Conservation (phyloP, 257 asterid species). For the Gentiana dahurica region DNA sequence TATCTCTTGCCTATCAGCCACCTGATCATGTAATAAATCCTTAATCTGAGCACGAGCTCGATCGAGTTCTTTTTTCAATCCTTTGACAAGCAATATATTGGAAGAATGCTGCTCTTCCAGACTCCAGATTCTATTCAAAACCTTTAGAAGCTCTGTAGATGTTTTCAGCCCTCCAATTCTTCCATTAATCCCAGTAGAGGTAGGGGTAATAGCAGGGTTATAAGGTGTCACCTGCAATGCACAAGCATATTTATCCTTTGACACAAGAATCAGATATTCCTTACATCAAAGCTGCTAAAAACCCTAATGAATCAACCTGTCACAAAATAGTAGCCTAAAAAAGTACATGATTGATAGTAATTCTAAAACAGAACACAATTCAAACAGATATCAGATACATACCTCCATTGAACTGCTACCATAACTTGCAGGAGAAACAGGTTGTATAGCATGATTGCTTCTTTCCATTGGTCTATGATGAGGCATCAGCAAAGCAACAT, state of each 20-base stretch:
- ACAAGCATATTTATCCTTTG: not conserved
- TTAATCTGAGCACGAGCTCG: constrained; percentile 61
- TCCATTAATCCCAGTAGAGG: constrained; percentile 61
- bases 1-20: constrained; percentile 54
- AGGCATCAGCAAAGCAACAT: constrained; percentile 62
- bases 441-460: constrained; percentile 63
- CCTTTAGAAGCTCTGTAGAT: constrained; percentile 80
- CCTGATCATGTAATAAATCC: constrained; percentile 51
- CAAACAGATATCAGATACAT: not conserved
- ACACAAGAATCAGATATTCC: too few relatives aligned
- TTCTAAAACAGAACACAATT: not conserved
- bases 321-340: too few relatives aligned
- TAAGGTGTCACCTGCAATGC: constrained; percentile 67
- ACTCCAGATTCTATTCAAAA: constrained; percentile 81
- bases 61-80: constrained; percentile 62
- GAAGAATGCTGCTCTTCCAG: constrained; percentile 94
- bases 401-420: constrained; percentile 97
- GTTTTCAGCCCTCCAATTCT: constrained; percentile 62
- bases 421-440: constrained; percentile 84
- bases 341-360: too few relatives aligned
- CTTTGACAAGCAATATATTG: constrained; percentile 54
- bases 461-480: constrained; percentile 54
- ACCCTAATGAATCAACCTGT: too few relatives aligned
- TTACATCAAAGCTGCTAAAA: too few relatives aligned
- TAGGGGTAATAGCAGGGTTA: constrained; percentile 64